Evolutionary conservation across 495 filamentous ascomycete genomes (phyloP), one percentile per base, ranked within the genome.

Genomic region (Astrothelium subdiscretum): DNA sequence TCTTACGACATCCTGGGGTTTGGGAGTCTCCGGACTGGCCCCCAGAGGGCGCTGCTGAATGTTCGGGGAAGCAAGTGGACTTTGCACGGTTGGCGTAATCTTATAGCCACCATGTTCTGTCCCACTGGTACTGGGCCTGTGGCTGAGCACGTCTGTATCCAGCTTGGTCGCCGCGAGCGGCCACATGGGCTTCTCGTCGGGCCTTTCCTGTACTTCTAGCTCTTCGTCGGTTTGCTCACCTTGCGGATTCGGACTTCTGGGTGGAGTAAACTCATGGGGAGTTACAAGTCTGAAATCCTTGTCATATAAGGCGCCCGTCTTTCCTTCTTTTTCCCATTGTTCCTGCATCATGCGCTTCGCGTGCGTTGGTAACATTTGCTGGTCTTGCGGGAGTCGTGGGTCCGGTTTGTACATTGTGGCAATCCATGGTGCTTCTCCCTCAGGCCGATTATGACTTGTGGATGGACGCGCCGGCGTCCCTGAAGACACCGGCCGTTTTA

Each of bases 341-440:
- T 97, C 90, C 77, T 97, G 94, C 70, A 91, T 87, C 74, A 97
- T 80, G 64, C 88, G 83, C 68, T 87, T 94, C 43, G 94, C 94
- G 63, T 96, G 90, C 0, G 94, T 98, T 2, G 94, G 94, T 20
- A 98, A 82, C 59, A 98, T 83, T 71, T 98, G 94, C 72, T 97
- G 88, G 62, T 98, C 94, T 13, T 90, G 94, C 42, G 94, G 94
- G 15, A 98, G 81, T 42, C 91, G 85, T 40, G 94, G 94, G 71
- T 98, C 94, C 2, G 94, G 95, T 68, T 94, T 95, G 72, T 96
- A 98, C 77, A 95, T 94, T 0, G 86, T 86, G 20, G 91, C 85
- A 73, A 97, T 83, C 94, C 95, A 97, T 40, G 95, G 95, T 8
- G 94, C 88, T 59, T 97, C 92, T 18, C 94, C 95, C 76, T 97